These are phyloP conservation scores for Lagerstroemia speciosa DNA, from an alignment of 345 rosid species.

Conservation along the genomic window DNA sequence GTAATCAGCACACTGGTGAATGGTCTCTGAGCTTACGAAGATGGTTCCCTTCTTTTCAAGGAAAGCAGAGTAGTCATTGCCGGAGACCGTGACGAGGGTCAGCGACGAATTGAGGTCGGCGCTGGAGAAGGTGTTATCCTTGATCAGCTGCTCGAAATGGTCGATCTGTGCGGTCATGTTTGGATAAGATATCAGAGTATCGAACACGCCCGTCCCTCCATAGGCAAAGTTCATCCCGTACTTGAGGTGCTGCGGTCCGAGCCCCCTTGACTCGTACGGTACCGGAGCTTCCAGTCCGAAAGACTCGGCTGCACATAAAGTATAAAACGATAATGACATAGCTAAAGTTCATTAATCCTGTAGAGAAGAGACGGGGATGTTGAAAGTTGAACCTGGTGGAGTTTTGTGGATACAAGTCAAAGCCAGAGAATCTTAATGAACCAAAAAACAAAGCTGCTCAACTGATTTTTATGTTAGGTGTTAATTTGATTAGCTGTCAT, in stretches of 20 bases:
- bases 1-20: too few species aligned
- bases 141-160: conserved; percentile 33
- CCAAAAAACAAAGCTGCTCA: too few species aligned
- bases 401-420: too few species aligned
- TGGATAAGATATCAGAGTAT: conserved; percentile 33
- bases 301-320: conserved; percentile 50
- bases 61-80: conserved; percentile 62
- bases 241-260: conserved; percentile 16
- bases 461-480: too few species aligned
- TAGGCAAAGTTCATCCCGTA: conserved; percentile 78
- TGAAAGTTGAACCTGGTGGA: too few species aligned
- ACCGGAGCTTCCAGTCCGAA: conserved; percentile 55
- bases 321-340: too few species aligned
- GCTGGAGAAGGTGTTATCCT: conserved; percentile 26
- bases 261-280: conserved; percentile 40
- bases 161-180: conserved; percentile 76
- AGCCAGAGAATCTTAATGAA: too few species aligned
- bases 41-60: conserved; percentile 27
- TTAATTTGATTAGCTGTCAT: too few species aligned
- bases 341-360: too few species aligned
- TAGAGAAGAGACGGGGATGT: too few species aligned
- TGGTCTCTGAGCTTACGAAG: conserved; percentile 19
- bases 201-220: conserved; percentile 81
- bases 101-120: conserved; percentile 28
- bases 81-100: conserved; percentile 51